Conservation (phyloP, 108 stramenopile genomes). For the Nitzschia sp. region DNA sequence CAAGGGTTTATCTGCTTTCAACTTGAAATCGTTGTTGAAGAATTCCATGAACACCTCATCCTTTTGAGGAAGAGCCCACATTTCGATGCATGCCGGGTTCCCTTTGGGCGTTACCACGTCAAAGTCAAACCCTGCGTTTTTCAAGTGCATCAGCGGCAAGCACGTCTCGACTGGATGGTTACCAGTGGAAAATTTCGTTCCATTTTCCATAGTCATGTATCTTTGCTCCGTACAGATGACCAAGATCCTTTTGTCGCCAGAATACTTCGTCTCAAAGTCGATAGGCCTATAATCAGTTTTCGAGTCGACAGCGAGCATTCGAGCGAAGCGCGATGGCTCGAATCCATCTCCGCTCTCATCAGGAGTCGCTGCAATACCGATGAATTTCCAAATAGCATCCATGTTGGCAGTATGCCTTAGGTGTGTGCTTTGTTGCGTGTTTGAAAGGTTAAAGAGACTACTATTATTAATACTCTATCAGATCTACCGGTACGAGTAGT, state of each 20-base stretch:
- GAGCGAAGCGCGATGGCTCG: neutral
- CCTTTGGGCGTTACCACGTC: slow-evolving; percentile 25
- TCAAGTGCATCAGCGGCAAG: slow-evolving; percentile 29
- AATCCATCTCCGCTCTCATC: slow-evolving; percentile 5
- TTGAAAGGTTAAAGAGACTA: no score
- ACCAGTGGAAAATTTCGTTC: slow-evolving; percentile 24
- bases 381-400: slow-evolving; percentile 4
- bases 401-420: no score
- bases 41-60: slow-evolving; percentile 17
- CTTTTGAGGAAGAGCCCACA: slow-evolving; percentile 31
- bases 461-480: no score
- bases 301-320: neutral
- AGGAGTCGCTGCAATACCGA: neutral
- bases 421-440: no score
- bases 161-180: slow-evolving; percentile 34
- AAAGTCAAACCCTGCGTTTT: slow-evolving; percentile 33
- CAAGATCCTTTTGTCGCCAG: slow-evolving; percentile 26
- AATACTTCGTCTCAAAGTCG: slow-evolving; percentile 19
- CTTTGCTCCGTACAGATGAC: slow-evolving; percentile 30
- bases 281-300: slow-evolving; percentile 1
- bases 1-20: slow-evolving; percentile 14
- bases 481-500: no score
- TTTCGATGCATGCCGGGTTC: slow-evolving; percentile 13
- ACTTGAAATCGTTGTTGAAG: slow-evolving; percentile 6
- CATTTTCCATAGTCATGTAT: slow-evolving; percentile 27